phyloP scores from a whole-genome alignment of 352 stramenopile genomes.

The Pythium phragmiticola region DNA sequence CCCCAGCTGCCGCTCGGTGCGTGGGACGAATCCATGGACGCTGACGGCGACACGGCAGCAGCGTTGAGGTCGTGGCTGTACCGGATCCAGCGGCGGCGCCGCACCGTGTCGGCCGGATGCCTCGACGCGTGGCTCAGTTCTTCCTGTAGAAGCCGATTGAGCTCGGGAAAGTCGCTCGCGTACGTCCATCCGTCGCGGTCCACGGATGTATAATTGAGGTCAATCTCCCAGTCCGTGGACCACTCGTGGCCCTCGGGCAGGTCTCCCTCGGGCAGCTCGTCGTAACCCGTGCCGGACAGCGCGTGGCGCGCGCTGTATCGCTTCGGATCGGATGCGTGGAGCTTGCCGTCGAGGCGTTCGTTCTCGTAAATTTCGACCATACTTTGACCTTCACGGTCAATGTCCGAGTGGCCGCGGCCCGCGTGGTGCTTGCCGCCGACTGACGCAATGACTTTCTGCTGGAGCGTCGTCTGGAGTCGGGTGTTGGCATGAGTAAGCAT shows the following conservation, averaged over 20 bases:
- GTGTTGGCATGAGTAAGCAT: constrained; percentile 68
- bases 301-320: constrained; percentile 66
- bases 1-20: constrained; percentile 55
- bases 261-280: constrained; percentile 63
- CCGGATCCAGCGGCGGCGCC: constrained; percentile 77
- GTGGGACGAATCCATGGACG: constrained; percentile 40
- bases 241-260: constrained; percentile 75
- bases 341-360: constrained; percentile 76
- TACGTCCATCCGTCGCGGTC: constrained; percentile 86
- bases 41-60: constrained; percentile 48
- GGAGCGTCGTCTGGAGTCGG: constrained; percentile 69
- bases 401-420: constrained; percentile 41
- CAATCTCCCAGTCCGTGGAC: constrained; percentile 82
- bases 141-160: constrained; percentile 70
- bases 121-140: constrained; percentile 83
- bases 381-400: constrained; percentile 71
- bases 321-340: constrained; percentile 71
- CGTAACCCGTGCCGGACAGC: constrained; percentile 48
- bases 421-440: constrained; percentile 17
- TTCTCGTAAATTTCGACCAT: constrained; percentile 86
- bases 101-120: constrained; percentile 74
- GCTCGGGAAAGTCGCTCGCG: constrained; percentile 75
- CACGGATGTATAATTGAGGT: constrained; percentile 76
- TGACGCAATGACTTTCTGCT: constrained; percentile 36
- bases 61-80: constrained; percentile 35